Evolutionary conservation across 495 filamentous ascomycete species (phyloP).

Genomic region (Xylaria grammica): DNA sequence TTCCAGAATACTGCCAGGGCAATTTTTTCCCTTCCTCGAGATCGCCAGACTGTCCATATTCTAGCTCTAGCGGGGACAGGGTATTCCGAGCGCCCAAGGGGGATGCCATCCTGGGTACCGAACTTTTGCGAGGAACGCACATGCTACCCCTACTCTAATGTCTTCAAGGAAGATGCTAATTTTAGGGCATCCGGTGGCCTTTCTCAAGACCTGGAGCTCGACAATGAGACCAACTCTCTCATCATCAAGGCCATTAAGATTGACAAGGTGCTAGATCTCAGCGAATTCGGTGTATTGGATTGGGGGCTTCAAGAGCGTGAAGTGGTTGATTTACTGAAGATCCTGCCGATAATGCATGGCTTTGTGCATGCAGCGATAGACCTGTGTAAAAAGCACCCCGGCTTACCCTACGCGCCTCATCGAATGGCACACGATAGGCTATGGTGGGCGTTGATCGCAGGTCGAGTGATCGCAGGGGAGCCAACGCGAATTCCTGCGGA

Average conservation of each 20-base stretch:
- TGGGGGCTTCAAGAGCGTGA: slow-evolving; percentile 7
- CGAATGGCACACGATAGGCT: not conserved
- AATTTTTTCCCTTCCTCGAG: not conserved
- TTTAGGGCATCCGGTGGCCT: slow-evolving; percentile 1
- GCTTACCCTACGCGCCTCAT: not conserved
- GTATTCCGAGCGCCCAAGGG: not conserved
- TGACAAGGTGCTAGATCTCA: not conserved
- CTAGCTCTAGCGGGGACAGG: slow-evolving; percentile 4
- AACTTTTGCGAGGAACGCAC: not conserved
- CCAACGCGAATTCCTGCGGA: not conserved
- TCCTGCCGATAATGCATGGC: not conserved
- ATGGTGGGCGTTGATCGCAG: not conserved
- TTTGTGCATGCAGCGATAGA: not conserved
- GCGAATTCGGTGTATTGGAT: slow-evolving; percentile 3
- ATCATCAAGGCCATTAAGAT: slow-evolving; percentile 1
- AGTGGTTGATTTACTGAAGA: not conserved
- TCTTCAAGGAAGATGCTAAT: not conserved
- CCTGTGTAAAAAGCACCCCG: not conserved
- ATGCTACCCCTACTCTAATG: not conserved
- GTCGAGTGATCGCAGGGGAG: not conserved
- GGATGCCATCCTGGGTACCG: not conserved
- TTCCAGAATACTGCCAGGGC: slow-evolving; percentile 1
- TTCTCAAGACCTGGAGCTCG: not conserved
- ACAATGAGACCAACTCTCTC: slow-evolving; percentile 1
- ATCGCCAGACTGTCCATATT: slow-evolving; percentile 1